Conservation (phyloP, 352 stramenopile species). For the Aphanomyces cochlioides region DNA sequence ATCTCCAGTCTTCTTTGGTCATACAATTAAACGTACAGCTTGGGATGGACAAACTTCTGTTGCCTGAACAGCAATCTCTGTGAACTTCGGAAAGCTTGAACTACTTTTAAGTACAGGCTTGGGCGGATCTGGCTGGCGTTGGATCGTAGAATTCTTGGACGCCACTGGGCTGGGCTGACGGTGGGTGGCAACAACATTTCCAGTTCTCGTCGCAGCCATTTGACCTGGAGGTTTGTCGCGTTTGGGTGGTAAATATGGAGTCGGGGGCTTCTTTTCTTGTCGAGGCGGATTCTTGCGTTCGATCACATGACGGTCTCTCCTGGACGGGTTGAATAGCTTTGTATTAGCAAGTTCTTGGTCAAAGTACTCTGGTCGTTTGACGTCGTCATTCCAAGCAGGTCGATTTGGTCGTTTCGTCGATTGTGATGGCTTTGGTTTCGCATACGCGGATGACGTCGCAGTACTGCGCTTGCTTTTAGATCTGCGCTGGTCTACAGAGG, state of each 20-base stretch:
- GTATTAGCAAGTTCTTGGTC: conserved; percentile 19
- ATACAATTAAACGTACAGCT: background rate
- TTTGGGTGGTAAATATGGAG: background rate
- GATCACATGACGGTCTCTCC: background rate
- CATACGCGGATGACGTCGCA: background rate
- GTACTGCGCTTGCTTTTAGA: background rate
- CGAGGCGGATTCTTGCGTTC: background rate
- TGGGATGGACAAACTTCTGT: background rate
- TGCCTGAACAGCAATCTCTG: no score
- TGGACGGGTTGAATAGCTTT: conserved; percentile 9
- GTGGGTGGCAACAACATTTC: no score
- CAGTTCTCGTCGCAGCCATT: no score
- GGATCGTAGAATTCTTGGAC: no score
- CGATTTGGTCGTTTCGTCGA: background rate
- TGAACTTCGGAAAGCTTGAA: no score
- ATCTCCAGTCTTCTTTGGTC: background rate
- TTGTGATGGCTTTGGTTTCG: conserved; percentile 2
- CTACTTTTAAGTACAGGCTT: no score
- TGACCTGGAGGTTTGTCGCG: background rate
- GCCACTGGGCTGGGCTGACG: no score
- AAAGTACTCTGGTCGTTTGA: conserved; percentile 5
- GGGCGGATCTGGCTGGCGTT: no score
- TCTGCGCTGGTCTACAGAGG: background rate
- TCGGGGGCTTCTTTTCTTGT: background rate
- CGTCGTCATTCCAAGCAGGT: conserved; percentile 22